Conservation (phyloP, 768 basidiomycete species). For the Panellus pusillus region DNA sequence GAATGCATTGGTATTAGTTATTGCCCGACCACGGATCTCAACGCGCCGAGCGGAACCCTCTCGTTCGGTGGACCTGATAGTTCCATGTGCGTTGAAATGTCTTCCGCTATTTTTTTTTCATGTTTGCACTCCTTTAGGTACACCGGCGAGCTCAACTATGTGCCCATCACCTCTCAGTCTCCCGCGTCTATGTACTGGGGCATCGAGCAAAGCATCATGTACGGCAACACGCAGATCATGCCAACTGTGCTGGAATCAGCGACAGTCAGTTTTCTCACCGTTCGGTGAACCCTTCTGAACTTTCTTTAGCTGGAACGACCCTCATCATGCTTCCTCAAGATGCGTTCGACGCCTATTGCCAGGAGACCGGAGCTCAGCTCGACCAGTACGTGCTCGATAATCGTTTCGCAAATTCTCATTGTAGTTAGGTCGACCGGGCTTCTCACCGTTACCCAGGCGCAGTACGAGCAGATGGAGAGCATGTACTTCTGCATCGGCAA, state of each 20-base stretch:
- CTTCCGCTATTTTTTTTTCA: background rate
- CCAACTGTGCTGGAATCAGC: slow-evolving; percentile 37
- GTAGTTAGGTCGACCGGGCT: slow-evolving; percentile 46
- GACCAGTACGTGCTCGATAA: slow-evolving; percentile 12
- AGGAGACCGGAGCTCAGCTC: slow-evolving; percentile 29
- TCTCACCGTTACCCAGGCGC: slow-evolving; percentile 48
- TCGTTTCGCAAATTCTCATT: background rate
- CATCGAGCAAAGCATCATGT: slow-evolving; percentile 40
- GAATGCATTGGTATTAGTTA: slow-evolving; percentile 37
- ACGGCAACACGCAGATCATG: slow-evolving; percentile 34
- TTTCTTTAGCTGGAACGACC: slow-evolving; percentile 29
- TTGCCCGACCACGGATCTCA: slow-evolving; percentile 31
- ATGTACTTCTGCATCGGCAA: slow-evolving; percentile 52
- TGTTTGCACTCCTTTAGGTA: background rate
- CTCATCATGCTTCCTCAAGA: slow-evolving; percentile 32
- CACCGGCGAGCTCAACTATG: slow-evolving; percentile 12
- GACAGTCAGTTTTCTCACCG: slow-evolving; percentile 27
- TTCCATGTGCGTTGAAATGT: slow-evolving; percentile 26
- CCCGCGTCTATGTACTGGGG: slow-evolving; percentile 45
- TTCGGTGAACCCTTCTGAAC: background rate
- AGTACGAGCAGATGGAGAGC: slow-evolving; percentile 50
- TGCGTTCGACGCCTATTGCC: slow-evolving; percentile 31
- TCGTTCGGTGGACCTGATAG: slow-evolving; percentile 29
- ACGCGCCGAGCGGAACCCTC: slow-evolving; percentile 20
- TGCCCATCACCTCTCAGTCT: slow-evolving; percentile 21